Base-by-base conservation (phyloP, 139 green algal species). In the Coelastrella sp. region DNA sequence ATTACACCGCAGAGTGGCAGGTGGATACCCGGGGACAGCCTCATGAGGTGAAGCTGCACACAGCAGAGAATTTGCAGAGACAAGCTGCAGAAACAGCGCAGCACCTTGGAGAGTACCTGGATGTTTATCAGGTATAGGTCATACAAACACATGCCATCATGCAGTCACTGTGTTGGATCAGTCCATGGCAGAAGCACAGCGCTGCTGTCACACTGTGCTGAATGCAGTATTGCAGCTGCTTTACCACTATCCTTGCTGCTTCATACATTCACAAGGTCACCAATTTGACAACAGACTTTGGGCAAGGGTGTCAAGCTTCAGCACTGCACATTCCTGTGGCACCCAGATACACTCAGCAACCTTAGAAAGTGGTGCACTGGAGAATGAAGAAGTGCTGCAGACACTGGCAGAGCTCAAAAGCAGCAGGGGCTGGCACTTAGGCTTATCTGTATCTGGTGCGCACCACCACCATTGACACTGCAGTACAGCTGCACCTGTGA, bases 1-100 rank as follows among this genome's bases (percentile, higher is more conserved):
- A n/a, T 30, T 79, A 79, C 71, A 79, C 71, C 8, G 71, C 71
- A 21, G 40, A 41, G 25, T 79, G 71, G 71, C 41, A 62, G 83
- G 74, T 92, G 1, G 86, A 91, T 77, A 91, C 86, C 23, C 85
- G 69, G 13, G 91, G 91, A 21, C 15, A 53, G 32, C 89, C 91
- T 17, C 91, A 94, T 73, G 89, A 94, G 79, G 89, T 94, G 38
- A 94, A 94, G 88, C 86, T 93, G 78, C 91, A 94, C 86, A 91
- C 84, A 34, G 66, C 71, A n/a, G 11, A 66, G 8, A 88, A 92
- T 37, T 80, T 94, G 53, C 8, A 13, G 25, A 81, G 71, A 43
- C 91, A 94, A 75, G 38, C 64, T n/a, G 78, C 35, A 2, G 82
- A 90, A 82, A 90, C 83, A 0, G 6, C 50, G 2, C 64, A 68